Percentiles rank a stretch among this genome's conserved stretches.
Evolutionary conservation across 2,329 filamentous ascomycete species (phyloP).

Genomic region (Dactylonectria estremocensis): DNA sequence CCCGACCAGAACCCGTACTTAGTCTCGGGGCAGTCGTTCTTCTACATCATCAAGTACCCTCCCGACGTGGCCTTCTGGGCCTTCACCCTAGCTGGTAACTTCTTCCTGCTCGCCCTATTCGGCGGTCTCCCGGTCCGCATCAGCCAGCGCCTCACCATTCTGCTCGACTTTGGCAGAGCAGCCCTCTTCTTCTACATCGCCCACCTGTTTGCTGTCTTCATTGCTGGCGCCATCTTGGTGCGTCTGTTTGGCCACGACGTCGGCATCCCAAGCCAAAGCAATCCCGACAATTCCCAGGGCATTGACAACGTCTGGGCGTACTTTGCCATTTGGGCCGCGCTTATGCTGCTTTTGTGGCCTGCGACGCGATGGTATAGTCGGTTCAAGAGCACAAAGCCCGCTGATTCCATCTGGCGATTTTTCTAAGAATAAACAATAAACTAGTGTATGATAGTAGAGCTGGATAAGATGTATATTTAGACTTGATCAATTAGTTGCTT

Average conservation of each 20-base stretch:
- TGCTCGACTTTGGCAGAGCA: conserved; percentile 62
- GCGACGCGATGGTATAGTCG: conserved; percentile 58
- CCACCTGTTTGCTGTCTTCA: conserved; percentile 56
- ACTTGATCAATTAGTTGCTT: background rate
- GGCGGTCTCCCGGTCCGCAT: conserved; percentile 51
- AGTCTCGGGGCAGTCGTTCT: conserved; percentile 58
- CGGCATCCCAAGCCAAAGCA: conserved; percentile 44
- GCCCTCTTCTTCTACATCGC: conserved; percentile 63
- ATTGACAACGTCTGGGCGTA: conserved; percentile 58
- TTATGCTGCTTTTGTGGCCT: conserved; percentile 59
- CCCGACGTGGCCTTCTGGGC: conserved; percentile 64
- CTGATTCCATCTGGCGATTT: conserved; percentile 63
- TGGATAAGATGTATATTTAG: background rate
- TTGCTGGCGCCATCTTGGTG: conserved; percentile 45
- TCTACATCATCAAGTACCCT: conserved; percentile 64
- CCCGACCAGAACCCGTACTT: conserved; percentile 59
- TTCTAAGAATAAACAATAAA: conserved; percentile 50
- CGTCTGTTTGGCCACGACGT: conserved; percentile 54
- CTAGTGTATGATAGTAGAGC: background rate
- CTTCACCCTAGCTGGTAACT: conserved; percentile 57
- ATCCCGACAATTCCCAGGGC: conserved; percentile 47
- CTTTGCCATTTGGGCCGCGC: conserved; percentile 54
- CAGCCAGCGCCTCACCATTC: conserved; percentile 51
- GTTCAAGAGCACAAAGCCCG: conserved; percentile 59
- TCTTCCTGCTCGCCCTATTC: conserved; percentile 58